Percentiles rank a stretch among this genome's conserved stretches.
Conservation (phyloP, 176 grass and related monocot genomes). For the Ananas comosus region DNA sequence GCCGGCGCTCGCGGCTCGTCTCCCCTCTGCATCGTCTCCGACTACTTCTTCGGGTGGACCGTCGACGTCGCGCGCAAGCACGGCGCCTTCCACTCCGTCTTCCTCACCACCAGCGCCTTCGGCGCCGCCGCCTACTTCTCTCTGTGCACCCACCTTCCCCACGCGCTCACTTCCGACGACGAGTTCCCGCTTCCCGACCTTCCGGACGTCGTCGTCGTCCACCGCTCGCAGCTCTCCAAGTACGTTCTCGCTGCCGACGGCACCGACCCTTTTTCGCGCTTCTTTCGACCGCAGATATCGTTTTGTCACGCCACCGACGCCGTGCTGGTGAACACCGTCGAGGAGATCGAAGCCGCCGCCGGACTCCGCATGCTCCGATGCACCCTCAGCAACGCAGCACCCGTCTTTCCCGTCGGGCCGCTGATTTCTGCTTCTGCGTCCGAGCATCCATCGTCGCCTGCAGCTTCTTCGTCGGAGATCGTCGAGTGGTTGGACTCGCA, state of each 20-base stretch:
- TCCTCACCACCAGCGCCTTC: background rate
- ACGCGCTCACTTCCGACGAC: background rate
- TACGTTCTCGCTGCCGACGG: background rate
- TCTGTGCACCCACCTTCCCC: conserved; percentile 3
- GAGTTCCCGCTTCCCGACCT: conserved; percentile 4
- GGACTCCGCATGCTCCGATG: conserved; percentile 8
- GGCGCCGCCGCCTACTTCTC: background rate
- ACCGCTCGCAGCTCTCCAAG: conserved; percentile 8
- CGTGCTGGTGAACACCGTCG: conserved; percentile 12
- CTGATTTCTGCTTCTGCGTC: background rate
- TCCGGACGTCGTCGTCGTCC: conserved; percentile 1
- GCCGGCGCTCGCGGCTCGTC: background rate
- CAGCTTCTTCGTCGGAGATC: background rate
- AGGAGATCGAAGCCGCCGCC: conserved; percentile 1
- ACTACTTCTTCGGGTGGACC: conserved; percentile 5
- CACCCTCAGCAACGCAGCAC: background rate
- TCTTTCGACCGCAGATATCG: background rate
- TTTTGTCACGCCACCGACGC: background rate
- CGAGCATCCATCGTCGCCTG: background rate
- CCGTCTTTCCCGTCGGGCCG: conserved; percentile 6
- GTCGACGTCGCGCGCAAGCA: background rate
- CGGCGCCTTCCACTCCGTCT: conserved; percentile 1
- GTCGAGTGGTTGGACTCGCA: conserved; percentile 13
- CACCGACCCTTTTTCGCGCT: background rate
- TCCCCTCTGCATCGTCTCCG: conserved; percentile 3